phyloP scores from a whole-genome alignment of 495 filamentous ascomycete species.

The Aspergillus biplanus region DNA sequence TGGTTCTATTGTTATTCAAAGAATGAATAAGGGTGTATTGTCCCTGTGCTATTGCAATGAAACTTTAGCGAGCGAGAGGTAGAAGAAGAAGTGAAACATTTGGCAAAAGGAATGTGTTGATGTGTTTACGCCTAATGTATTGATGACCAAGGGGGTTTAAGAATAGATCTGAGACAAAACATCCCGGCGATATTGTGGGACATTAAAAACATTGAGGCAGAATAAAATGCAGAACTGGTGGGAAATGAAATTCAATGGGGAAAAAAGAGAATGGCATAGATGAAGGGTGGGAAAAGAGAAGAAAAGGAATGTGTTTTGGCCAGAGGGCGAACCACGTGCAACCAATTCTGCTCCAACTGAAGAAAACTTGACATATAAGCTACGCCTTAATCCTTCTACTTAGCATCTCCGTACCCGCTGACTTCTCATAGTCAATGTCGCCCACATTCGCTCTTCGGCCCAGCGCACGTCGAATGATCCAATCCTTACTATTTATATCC shows the following conservation, averaged over 20 bases:
- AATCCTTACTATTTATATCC: constrained; percentile 50
- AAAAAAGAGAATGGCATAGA: background rate
- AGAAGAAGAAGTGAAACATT: background rate
- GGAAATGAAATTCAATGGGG: background rate
- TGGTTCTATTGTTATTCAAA: too few relatives aligned
- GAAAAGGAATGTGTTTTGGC: background rate
- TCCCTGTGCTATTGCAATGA: too few relatives aligned
- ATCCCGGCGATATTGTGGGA: background rate
- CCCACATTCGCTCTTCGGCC: constrained; percentile 37
- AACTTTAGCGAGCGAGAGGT: background rate
- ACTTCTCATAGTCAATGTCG: constrained; percentile 41
- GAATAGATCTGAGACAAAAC: background rate
- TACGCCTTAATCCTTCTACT: constrained; percentile 43
- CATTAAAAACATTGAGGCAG: too few relatives aligned
- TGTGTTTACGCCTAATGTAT: background rate
- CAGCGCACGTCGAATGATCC: constrained; percentile 50
- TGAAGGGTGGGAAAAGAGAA: background rate
- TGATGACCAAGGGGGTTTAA: background rate
- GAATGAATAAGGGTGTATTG: too few relatives aligned
- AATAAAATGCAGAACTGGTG: too few relatives aligned
- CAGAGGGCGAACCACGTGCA: too few relatives aligned
- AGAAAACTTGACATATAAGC: background rate
- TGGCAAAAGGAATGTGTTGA: background rate
- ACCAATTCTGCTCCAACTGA: too few relatives aligned
- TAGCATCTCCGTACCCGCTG: constrained; percentile 44